Conservation (phyloP, 177 flowering plant genomes). For the Tripterygium wilfordii region DNA sequence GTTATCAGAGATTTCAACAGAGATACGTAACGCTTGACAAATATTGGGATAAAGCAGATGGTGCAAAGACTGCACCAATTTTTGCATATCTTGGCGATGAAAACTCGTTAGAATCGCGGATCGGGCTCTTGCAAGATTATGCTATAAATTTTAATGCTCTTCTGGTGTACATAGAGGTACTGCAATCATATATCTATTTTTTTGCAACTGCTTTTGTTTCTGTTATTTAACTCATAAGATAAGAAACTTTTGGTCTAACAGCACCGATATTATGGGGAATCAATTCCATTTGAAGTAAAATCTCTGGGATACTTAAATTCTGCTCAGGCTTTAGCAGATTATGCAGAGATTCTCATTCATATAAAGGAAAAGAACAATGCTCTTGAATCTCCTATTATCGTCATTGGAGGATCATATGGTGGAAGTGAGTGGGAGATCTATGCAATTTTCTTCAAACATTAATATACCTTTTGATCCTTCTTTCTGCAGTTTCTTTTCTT, state of each 20-base stretch:
- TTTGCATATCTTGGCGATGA: constrained; percentile 13
- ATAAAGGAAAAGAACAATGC: constrained; percentile 14
- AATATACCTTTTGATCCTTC: neutral
- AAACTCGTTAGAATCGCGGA: neutral
- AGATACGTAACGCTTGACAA: constrained; percentile 22
- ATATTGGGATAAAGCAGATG: constrained; percentile 40
- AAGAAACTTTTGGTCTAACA: neutral
- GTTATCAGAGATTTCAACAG: constrained; percentile 32
- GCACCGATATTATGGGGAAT: constrained; percentile 33
- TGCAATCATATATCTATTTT: neutral
- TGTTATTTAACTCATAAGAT: neutral
- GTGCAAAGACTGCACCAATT: constrained; percentile 25
- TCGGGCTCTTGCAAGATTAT: constrained; percentile 9
- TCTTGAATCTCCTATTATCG: constrained; percentile 28
- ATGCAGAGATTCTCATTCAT: constrained; percentile 14
- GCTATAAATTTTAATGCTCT: constrained; percentile 10
- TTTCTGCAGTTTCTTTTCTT: no score
- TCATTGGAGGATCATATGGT: constrained; percentile 33
- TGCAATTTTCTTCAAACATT: neutral
- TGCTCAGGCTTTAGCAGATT: constrained; percentile 34
- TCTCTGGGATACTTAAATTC: constrained; percentile 27
- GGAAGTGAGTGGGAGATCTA: constrained; percentile 24
- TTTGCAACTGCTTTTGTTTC: neutral
- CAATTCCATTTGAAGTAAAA: constrained; percentile 23
- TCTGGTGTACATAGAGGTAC: constrained; percentile 19